Conservation (phyloP, 73 alveolate species). For the Paramecium primaurelia region DNA sequence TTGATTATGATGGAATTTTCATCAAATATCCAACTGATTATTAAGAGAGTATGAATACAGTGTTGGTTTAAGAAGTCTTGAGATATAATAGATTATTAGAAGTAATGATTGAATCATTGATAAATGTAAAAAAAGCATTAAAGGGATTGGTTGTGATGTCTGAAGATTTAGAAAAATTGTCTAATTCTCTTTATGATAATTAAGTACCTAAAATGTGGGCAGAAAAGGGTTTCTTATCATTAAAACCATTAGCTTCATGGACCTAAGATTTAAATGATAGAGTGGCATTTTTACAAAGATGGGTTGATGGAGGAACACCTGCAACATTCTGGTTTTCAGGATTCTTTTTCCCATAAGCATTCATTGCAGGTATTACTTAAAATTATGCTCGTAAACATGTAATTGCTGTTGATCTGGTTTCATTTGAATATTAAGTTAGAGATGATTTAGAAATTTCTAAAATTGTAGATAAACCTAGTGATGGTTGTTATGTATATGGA, state of each 20-base stretch:
- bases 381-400: slow-evolving; percentile 97
- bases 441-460: slow-evolving; percentile 84
- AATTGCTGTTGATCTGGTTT: slow-evolving; percentile 92
- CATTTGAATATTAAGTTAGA: slow-evolving; percentile 64
- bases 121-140: slow-evolving; percentile 83
- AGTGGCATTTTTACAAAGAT: slow-evolving; percentile 80
- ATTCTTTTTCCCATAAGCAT: slow-evolving; percentile 98
- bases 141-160: slow-evolving; percentile 96
- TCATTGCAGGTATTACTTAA: slow-evolving; percentile 93
- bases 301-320: slow-evolving; percentile 98
- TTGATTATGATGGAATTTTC: slow-evolving; percentile 93
- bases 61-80: slow-evolving; percentile 94
- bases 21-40: slow-evolving; percentile 93
- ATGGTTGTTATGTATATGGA: slow-evolving; percentile 94
- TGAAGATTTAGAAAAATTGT: slow-evolving; percentile 93
- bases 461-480: slow-evolving; percentile 89
- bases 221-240: slow-evolving; percentile 90
- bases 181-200: slow-evolving; percentile 87
- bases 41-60: slow-evolving; percentile 97
- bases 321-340: slow-evolving; percentile 97
- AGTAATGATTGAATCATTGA: slow-evolving; percentile 81
- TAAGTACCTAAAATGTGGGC: slow-evolving; percentile 93
- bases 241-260: slow-evolving; percentile 97
- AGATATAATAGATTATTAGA: slow-evolving; percentile 92
- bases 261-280: slow-evolving; percentile 94